Evolutionary conservation across 352 stramenopile species (phyloP).

Genomic region (Phytophthora pistaciae): DNA sequence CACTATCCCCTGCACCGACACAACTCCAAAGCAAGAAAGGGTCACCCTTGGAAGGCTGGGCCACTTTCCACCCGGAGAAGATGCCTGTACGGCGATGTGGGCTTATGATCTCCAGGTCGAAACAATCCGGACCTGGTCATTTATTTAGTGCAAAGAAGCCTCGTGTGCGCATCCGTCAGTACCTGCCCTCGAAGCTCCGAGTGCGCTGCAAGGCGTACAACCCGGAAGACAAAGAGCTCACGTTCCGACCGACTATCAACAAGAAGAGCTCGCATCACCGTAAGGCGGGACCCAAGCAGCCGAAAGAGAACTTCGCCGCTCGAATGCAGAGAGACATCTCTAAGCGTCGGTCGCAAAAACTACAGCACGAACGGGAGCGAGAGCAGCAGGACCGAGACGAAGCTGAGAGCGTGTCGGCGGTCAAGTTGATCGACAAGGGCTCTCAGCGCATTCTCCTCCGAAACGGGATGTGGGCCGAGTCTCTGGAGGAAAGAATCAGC

Average conservation of each 20-base stretch:
- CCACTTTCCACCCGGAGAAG: constrained; percentile 58
- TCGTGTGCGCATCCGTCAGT: constrained; percentile 28
- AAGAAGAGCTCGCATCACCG: constrained; percentile 5
- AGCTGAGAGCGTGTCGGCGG: constrained; percentile 4
- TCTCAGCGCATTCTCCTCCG: constrained; percentile 61
- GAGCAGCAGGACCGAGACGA: constrained; percentile 33
- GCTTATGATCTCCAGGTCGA: constrained; percentile 13
- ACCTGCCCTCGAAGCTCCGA: constrained; percentile 18
- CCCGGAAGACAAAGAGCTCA: constrained; percentile 44
- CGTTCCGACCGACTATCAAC: constrained; percentile 71
- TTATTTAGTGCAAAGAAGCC: constrained; percentile 12
- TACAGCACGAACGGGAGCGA: constrained; percentile 29
- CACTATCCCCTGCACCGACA: neutral
- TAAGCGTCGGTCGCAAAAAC: constrained; percentile 32
- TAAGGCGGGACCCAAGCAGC: constrained; percentile 9
- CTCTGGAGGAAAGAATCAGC: constrained; percentile 41
- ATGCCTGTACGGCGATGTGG: constrained; percentile 45
- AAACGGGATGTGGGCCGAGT: constrained; percentile 62
- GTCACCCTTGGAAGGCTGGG: constrained; percentile 43
- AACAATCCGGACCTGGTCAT: constrained; percentile 1
- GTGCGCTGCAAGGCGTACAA: constrained; percentile 29
- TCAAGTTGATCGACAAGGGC: constrained; percentile 52
- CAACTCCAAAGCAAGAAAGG: constrained; percentile 14
- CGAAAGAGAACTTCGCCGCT: constrained; percentile 27
- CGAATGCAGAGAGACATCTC: constrained; percentile 63